These are phyloP conservation scores for Jasminum sambac DNA, from an alignment of 257 asterid species.

Conservation along the genomic window DNA sequence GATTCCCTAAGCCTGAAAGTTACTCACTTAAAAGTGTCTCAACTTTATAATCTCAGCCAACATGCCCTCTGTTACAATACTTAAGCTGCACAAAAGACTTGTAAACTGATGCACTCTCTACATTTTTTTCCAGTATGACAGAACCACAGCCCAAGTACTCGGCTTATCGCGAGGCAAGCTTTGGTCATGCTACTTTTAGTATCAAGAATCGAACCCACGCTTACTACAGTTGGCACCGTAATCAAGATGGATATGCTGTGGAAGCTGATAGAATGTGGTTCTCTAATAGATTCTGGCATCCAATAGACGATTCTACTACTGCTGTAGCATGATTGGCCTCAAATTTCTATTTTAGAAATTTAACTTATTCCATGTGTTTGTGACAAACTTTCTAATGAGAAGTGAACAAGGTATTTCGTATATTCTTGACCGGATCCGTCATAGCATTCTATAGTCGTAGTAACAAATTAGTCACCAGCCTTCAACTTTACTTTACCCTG, in stretches of 20 bases:
- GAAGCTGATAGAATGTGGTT: slow-evolving; percentile 80
- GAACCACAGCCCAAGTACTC: slow-evolving; percentile 88
- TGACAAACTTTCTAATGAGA: not conserved
- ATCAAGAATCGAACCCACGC: slow-evolving; percentile 83
- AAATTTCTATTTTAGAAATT: not conserved
- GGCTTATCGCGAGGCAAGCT: slow-evolving; percentile 87
- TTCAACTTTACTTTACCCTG: too few relatives aligned
- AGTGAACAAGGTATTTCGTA: not conserved
- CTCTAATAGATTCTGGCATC: slow-evolving; percentile 57
- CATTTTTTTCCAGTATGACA: slow-evolving; percentile 60
- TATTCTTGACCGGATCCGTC: not conserved
- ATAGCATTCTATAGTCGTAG: not conserved
- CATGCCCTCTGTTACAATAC: not conserved
- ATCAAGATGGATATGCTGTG: slow-evolving; percentile 71
- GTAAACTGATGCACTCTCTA: not conserved
- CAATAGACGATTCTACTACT: slow-evolving; percentile 51
- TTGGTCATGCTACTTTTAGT: slow-evolving; percentile 73
- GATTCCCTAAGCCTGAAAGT: not conserved
- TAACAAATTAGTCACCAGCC: not conserved
- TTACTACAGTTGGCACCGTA: slow-evolving; percentile 76
- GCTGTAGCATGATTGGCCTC: slow-evolving; percentile 24
- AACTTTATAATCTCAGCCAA: not conserved
- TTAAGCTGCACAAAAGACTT: not conserved
- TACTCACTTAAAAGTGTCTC: not conserved
- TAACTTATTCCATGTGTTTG: not conserved